phyloP scores from a whole-genome alignment of 2,329 filamentous ascomycete species.

The Ambrosiella cleistominuta region DNA sequence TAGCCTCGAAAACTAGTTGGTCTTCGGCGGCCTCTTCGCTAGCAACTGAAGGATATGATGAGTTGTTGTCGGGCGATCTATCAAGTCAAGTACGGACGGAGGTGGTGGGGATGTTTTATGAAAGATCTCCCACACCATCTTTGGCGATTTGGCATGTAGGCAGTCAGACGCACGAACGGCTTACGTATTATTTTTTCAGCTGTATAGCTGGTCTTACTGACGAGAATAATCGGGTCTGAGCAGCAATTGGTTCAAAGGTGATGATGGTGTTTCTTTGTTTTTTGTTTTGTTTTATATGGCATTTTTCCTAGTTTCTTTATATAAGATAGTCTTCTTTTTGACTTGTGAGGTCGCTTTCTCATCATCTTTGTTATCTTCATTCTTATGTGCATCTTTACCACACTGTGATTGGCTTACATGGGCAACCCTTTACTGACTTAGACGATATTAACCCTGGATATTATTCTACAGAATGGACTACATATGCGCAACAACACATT shows the following conservation, averaged over 20 bases:
- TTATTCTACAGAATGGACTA: not conserved
- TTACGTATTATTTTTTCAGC: not conserved
- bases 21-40: too few relatives aligned
- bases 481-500: not conserved
- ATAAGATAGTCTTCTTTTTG: not conserved
- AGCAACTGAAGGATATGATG: not conserved
- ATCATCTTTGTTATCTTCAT: not conserved
- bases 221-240: too few relatives aligned
- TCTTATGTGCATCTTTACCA: not conserved
- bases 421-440: too few relatives aligned
- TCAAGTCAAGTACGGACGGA: not conserved
- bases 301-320: constrained; percentile 1
- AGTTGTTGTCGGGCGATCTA: not conserved
- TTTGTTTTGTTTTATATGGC: not conserved
- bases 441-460: not conserved
- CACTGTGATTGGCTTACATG: too few relatives aligned
- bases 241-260: too few relatives aligned
- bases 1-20: not conserved
- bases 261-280: not conserved
- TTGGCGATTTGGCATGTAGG: too few relatives aligned
- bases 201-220: too few relatives aligned
- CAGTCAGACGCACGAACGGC: not conserved
- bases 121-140: not conserved
- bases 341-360: not conserved
- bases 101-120: not conserved